These are phyloP conservation scores for Sporothrix pseudoabietina DNA, from an alignment of 2,329 filamentous ascomycete genomes.

Conservation along the genomic window DNA sequence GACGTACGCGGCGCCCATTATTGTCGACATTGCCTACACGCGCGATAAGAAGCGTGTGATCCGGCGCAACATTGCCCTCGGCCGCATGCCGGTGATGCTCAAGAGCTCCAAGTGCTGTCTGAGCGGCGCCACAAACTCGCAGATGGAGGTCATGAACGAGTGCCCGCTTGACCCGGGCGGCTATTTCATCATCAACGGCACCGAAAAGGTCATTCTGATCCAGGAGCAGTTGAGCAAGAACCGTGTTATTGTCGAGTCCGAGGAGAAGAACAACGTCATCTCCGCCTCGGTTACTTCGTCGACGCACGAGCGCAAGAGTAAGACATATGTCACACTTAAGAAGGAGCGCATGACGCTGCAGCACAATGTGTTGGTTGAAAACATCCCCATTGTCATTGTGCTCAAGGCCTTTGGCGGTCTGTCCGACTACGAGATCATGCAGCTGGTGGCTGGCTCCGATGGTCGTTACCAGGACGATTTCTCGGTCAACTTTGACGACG, in stretches of 20 bases:
- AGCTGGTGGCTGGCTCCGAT: constrained; percentile 86
- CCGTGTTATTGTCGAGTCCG: constrained; percentile 93
- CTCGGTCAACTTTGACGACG: constrained; percentile 91
- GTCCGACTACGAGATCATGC: constrained; percentile 91
- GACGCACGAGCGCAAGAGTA: constrained; percentile 95
- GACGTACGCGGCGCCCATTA: constrained; percentile 95
- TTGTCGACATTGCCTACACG: constrained; percentile 89
- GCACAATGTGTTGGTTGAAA: constrained; percentile 90
- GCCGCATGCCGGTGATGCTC: constrained; percentile 94
- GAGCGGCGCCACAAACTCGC: constrained; percentile 75
- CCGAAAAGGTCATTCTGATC: constrained; percentile 97
- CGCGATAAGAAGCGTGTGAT: constrained; percentile 76
- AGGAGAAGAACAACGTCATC: constrained; percentile 88
- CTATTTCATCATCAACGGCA: constrained; percentile 96
- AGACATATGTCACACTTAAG: constrained; percentile 92
- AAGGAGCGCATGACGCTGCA: constrained; percentile 87
- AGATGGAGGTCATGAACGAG: constrained; percentile 93
- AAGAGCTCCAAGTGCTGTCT: constrained; percentile 92
- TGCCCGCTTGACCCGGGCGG: constrained; percentile 94
- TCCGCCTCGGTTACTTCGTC: constrained; percentile 97
- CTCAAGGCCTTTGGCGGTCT: constrained; percentile 92
- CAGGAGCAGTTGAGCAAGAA: constrained; percentile 99
- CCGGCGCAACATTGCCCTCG: constrained; percentile 76
- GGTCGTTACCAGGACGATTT: constrained; percentile 92
- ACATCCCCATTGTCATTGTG: constrained; percentile 91